Evolutionary conservation across 2,329 filamentous ascomycete genomes (phyloP).

Genomic region (Colletotrichum spaethianum): DNA sequence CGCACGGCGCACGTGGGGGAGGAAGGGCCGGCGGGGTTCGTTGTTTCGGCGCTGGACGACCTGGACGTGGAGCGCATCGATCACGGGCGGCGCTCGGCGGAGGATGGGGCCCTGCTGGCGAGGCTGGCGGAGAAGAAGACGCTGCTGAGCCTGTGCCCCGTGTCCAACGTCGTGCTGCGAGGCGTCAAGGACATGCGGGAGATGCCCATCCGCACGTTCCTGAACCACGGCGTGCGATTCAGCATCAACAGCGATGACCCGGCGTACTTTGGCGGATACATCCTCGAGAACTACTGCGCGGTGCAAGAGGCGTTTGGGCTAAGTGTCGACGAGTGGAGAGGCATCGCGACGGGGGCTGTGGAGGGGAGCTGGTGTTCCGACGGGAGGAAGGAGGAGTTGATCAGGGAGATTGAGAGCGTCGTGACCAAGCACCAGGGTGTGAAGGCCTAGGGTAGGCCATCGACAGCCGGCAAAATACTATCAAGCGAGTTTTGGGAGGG

Average conservation of each 20-base stretch:
- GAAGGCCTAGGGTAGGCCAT: background rate
- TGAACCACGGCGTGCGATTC: conserved; percentile 76
- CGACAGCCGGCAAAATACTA: background rate
- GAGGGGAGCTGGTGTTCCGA: conserved; percentile 75
- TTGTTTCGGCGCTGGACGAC: conserved; percentile 73
- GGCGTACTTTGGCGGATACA: conserved; percentile 82
- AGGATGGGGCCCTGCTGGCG: conserved; percentile 71
- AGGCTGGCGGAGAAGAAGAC: conserved; percentile 70
- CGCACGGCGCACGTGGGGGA: conserved; percentile 82
- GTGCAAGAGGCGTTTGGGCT: conserved; percentile 81
- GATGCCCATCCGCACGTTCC: conserved; percentile 72
- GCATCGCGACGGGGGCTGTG: conserved; percentile 73
- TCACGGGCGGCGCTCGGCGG: conserved; percentile 77
- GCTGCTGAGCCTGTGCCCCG: conserved; percentile 53
- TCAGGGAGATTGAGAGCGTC: conserved; percentile 59
- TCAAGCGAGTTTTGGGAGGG: background rate
- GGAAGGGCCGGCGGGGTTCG: conserved; percentile 78
- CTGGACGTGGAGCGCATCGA: conserved; percentile 79
- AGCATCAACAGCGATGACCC: conserved; percentile 83
- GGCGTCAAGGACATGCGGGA: conserved; percentile 44
- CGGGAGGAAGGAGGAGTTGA: conserved; percentile 72
- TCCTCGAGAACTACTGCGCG: conserved; percentile 81
- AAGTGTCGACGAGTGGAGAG: conserved; percentile 75
- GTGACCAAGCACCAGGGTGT: conserved; percentile 17
- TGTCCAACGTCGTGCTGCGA: conserved; percentile 51